Percentiles rank a stretch among this genome's conserved stretches.
Conservation (phyloP, 164 flowering plant genomes). For the Protea cynaroides region DNA sequence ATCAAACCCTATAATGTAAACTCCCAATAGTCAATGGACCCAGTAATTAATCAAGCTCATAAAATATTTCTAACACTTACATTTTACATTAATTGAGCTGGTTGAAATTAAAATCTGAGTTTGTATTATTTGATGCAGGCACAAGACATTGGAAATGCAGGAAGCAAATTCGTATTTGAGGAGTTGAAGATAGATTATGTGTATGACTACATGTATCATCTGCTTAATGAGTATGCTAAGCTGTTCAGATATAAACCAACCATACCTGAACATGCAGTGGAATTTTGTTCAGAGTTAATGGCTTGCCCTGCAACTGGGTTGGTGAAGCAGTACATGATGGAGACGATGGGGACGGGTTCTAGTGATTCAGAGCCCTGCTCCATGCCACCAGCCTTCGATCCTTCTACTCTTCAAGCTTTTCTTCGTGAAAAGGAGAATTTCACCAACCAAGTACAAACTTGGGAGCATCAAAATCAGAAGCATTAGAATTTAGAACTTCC, state of each 20-base stretch:
- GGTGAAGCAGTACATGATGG: background rate
- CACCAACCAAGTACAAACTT: background rate
- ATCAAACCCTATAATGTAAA: too few relatives aligned
- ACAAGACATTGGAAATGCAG: background rate
- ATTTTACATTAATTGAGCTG: too few relatives aligned
- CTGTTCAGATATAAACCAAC: background rate
- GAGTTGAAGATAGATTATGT: background rate
- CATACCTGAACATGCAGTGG: background rate
- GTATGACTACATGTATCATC: background rate
- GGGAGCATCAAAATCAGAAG: background rate
- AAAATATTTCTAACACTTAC: too few relatives aligned
- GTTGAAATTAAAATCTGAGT: too few relatives aligned
- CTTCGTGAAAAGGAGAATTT: background rate
- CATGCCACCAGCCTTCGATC: background rate
- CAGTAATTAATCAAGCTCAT: too few relatives aligned
- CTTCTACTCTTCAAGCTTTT: background rate
- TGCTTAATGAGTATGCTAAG: background rate
- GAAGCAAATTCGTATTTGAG: background rate
- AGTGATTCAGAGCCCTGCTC: background rate
- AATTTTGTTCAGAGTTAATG: background rate
- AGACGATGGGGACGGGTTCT: background rate
- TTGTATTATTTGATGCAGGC: background rate
- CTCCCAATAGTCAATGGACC: too few relatives aligned
- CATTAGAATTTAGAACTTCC: too few relatives aligned
- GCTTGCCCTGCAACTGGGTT: background rate